These are phyloP conservation scores for Thecaphora frezii DNA, from an alignment of 1,284 basidiomycete genomes.

Conservation along the genomic window DNA sequence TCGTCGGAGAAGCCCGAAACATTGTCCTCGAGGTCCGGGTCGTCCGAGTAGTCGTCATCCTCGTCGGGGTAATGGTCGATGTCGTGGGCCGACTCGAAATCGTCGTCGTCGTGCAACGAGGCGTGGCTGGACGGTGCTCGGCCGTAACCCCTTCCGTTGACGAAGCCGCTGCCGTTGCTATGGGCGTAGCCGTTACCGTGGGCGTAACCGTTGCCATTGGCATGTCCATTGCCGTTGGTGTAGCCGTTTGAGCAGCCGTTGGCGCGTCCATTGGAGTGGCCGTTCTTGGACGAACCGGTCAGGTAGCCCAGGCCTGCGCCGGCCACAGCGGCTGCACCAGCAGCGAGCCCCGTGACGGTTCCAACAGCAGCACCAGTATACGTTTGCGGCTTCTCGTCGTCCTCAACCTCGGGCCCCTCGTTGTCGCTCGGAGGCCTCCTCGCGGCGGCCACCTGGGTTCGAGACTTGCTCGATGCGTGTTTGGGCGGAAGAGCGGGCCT, in stretches of 20 bases:
- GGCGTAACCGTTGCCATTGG: conserved; percentile 9
- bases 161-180: conserved; percentile 4
- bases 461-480: conserved; percentile 18
- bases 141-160: conserved; percentile 17
- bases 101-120: conserved; percentile 19
- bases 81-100: conserved; percentile 27
- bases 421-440: conserved; percentile 12
- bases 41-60: conserved; percentile 42
- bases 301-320: conserved; percentile 42
- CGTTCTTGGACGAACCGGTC: conserved; percentile 18
- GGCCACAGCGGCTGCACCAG: conserved; percentile 41
- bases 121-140: background rate
- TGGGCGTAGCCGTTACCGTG: background rate
- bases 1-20: conserved; percentile 48
- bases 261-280: background rate
- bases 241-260: conserved; percentile 5
- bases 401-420: conserved; percentile 17
- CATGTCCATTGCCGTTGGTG: conserved; percentile 17
- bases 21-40: conserved; percentile 41
- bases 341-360: conserved; percentile 43
- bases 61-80: conserved; percentile 32
- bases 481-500: conserved; percentile 18
- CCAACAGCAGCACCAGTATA: conserved; percentile 49
- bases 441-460: conserved; percentile 2
- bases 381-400: conserved; percentile 29